Conservation (phyloP, 106 monocot species). For the Acanthochlamys bracteata region DNA sequence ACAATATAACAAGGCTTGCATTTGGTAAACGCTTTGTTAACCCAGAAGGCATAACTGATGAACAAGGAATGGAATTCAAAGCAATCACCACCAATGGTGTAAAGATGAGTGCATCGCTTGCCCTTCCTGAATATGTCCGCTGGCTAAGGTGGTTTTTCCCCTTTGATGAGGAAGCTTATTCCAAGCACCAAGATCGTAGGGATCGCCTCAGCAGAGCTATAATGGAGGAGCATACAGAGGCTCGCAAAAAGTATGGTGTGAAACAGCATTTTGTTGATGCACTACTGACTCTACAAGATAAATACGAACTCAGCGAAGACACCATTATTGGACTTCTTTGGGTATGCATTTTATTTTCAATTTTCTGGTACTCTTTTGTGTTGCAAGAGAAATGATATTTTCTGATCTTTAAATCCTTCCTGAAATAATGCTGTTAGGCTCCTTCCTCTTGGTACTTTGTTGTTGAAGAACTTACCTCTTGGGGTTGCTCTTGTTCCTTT, state of each 20-base stretch:
- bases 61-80: constrained; percentile 76
- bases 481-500: no score
- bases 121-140: constrained; percentile 52
- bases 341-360: constrained; percentile 19
- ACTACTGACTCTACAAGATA: constrained; percentile 47
- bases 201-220: constrained; percentile 66
- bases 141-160: constrained; percentile 82
- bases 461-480: no score
- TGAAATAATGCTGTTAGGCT: background rate
- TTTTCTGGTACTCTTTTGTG: background rate
- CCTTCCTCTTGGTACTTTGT: no score
- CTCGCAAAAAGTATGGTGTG: constrained; percentile 36
- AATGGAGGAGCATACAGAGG: constrained; percentile 68
- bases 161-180: constrained; percentile 53
- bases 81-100: constrained; percentile 52
- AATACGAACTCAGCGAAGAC: constrained; percentile 79
- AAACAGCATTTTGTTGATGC: constrained; percentile 84
- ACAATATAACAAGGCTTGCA: constrained; percentile 80
- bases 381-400: background rate
- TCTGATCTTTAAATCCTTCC: background rate
- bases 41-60: constrained; percentile 50
- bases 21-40: constrained; percentile 85
- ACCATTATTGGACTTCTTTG: constrained; percentile 76
- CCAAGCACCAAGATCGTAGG: constrained; percentile 43
- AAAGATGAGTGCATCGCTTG: constrained; percentile 66